Evolutionary conservation across 2,329 filamentous ascomycete species (phyloP), one percentile per base, ranked within the genome.

Genomic region (Xylaria sp.): DNA sequence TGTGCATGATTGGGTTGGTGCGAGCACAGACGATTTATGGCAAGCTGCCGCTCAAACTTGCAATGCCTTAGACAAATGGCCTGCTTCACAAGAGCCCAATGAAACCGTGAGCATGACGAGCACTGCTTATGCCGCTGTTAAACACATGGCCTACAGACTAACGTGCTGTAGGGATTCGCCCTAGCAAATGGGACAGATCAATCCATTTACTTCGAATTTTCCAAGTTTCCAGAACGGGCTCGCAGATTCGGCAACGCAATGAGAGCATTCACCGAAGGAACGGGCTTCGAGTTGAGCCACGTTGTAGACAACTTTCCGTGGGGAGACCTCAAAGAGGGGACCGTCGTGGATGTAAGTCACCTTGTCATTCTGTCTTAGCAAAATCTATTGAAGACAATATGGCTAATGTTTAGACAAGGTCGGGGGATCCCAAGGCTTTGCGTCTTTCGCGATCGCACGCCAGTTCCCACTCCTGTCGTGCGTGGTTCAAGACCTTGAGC

Each of bases 401-500:
- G 2, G 32, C 54, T 64, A 55, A 63, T n/a, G 8, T 18, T 63
- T 10, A 2, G 41, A n/a, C 8, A 28, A 75, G 72, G 70, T 74
- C 8, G 74, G 72, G 18, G 66, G 72, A 28, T 73, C 70, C 13
- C 70, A 72, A 50, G 69, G 71, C 2, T 64, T 69, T 28, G 70
- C 46, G 3, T 71, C 54, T 48, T 65, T 72, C 48, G 64, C 60
- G 0, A 70, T 74, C 23, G 68, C 70, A 0, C 62, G 52, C 12
- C 13, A 46, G 15, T 46, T 46, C 10, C 70, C 70, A 1, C 39
- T 15, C 0, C 20, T 73, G 5, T 66, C 66, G 18, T 74, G 69
- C 10, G 60, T 74, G 1, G 76, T 66, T 75, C 82, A 74, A 78
- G 83, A 74, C 44, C 63, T 74, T 3, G 70, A 66, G n/a, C 57